phyloP scores from a whole-genome alignment of 2,329 filamentous ascomycete genomes.

The Teratosphaeria viscida region DNA sequence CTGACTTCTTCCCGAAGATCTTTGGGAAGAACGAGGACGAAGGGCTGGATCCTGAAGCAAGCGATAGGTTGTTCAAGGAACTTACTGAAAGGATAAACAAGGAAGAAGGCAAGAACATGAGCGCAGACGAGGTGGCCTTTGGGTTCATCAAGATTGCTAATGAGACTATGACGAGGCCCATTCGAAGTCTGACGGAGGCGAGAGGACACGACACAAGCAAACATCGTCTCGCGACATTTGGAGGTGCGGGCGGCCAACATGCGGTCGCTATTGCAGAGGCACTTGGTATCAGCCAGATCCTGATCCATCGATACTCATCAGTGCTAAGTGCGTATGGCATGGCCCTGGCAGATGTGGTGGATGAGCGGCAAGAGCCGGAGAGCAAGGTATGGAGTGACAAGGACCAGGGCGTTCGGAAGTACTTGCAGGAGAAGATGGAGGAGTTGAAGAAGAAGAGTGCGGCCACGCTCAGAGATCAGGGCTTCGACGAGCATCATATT shows the following conservation, averaged over 20 bases:
- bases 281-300: conserved; percentile 72
- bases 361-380: conserved; percentile 74
- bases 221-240: conserved; percentile 84
- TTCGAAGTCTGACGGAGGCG: conserved; percentile 81
- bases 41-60: conserved; percentile 65
- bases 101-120: conserved; percentile 61
- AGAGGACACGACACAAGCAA: conserved; percentile 85
- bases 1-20: conserved; percentile 90
- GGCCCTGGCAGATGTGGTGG: conserved; percentile 85
- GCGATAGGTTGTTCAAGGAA: conserved; percentile 62
- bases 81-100: conserved; percentile 67
- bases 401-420: conserved; percentile 45
- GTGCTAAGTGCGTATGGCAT: conserved; percentile 87
- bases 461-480: conserved; percentile 60
- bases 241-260: conserved; percentile 83
- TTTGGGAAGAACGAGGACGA: conserved; percentile 85
- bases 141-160: conserved; percentile 86
- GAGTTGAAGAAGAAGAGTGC: conserved; percentile 69
- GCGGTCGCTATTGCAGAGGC: conserved; percentile 83
- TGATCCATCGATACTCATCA: conserved; percentile 79
- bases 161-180: conserved; percentile 83
- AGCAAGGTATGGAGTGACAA: conserved; percentile 50
- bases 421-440: conserved; percentile 63
- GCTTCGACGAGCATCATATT: conserved; percentile 64
- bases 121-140: conserved; percentile 73